These are phyloP conservation scores for Lactarius sanguifluus DNA, from an alignment of 768 basidiomycete genomes.

Conservation along the genomic window DNA sequence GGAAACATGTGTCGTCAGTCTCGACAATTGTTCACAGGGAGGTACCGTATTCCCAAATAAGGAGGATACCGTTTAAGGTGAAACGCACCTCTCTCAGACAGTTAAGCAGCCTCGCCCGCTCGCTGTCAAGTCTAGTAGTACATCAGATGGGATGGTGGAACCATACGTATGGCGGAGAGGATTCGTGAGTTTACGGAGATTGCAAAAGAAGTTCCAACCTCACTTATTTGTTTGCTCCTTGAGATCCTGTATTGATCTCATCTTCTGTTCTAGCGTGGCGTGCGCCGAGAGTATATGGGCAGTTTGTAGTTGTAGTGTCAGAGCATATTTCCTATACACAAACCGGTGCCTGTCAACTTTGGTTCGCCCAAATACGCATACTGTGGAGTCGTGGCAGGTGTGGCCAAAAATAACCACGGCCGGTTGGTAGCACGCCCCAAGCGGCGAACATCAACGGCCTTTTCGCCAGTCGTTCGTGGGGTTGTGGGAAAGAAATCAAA, in stretches of 20 bases:
- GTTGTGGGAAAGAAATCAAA: not conserved
- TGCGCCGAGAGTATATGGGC: slow-evolving; percentile 86
- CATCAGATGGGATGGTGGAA: slow-evolving; percentile 10
- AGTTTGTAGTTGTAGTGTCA: slow-evolving; percentile 82
- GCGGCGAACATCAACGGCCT: not conserved
- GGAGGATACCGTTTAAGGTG: slow-evolving; percentile 19
- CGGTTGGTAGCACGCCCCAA: not conserved
- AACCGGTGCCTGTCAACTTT: not conserved
- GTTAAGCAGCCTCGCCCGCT: slow-evolving; percentile 65
- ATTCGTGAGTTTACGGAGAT: slow-evolving; percentile 6
- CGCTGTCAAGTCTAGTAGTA: slow-evolving; percentile 64
- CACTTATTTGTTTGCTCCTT: slow-evolving; percentile 85
- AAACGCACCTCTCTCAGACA: slow-evolving; percentile 64
- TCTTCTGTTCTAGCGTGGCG: slow-evolving; percentile 73
- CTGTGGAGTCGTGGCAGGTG: not conserved
- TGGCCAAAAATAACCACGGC: not conserved
- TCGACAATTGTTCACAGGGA: not conserved
- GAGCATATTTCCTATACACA: slow-evolving; percentile 67
- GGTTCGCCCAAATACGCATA: slow-evolving; percentile 7
- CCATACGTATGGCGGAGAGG: slow-evolving; percentile 7
- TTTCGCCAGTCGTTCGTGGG: no score
- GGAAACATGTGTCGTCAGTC: slow-evolving; percentile 17
- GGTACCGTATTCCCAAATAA: slow-evolving; percentile 6
- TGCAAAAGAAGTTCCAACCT: slow-evolving; percentile 32
- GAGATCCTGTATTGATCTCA: slow-evolving; percentile 75